Evolutionary conservation across 1,284 basidiomycete species (phyloP), one percentile per base, ranked within the genome.

Genomic region (Rhodotorula sp.): DNA sequence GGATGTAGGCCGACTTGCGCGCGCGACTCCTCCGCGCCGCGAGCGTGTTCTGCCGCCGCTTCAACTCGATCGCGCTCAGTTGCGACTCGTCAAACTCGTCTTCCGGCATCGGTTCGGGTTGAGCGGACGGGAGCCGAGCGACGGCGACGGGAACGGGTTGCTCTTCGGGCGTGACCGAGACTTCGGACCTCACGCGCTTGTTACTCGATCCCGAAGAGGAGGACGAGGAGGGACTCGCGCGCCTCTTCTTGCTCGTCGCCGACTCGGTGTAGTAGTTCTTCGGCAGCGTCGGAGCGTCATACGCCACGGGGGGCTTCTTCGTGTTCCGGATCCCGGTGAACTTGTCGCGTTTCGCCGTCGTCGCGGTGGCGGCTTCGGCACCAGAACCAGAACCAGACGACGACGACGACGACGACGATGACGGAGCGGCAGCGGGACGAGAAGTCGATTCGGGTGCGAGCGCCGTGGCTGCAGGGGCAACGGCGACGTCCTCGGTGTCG

Each of bases 31-130:
- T 85, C 14, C 90, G 84, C 54, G 90, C 90, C 0, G 90, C 91
- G 19, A 92, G 80, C 1, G 90, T 92, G 80, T 92, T 92, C 80
- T 90, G 88, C 5, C 88, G 84, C 57, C 90, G 85, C 84, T 92
- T 92, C 34, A 84, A 84, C 80, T 88, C 89, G 76, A 92, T 91
- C 67, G 87, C 86, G 72, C 88, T 85, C 75, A 78, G 71, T 14
- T 80, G 66, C 43, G 75, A 77, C 38, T 73, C 76, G 54, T 85
- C 80, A 28, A 77, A 79, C 87, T 88, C 3, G 82, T 83, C 52
- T 81, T 81, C 68, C 82, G 70, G 56, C 62, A 77, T 43, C 26
- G 66, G 67, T 21, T 68, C 69, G 71, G 60, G 18, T 66, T 31
- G 52, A n/a, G 66, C 54, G 45, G 26, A 23, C 16, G 64, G 67